Base-by-base conservation (phyloP, 1,284 basidiomycete species). In the Schizophyllum amplum region DNA sequence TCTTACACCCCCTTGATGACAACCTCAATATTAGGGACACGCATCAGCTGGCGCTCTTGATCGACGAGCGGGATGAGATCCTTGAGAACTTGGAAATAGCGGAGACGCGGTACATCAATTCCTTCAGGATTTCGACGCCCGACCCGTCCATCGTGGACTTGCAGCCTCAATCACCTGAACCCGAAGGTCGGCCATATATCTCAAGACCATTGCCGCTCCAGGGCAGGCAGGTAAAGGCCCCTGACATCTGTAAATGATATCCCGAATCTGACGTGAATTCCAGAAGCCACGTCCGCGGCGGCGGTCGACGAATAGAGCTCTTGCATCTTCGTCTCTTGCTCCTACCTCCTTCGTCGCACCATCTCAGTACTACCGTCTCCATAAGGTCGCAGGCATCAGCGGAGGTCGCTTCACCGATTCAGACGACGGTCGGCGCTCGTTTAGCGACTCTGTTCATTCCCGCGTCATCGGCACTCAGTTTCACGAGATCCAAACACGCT, bases 271-370 rank as follows among this genome's bases (percentile, higher is more conserved):
- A n/a, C n/a, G n/a, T 60, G 25, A 50, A 11, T 21, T 55, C 27
- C 68, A 74, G 55, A 67, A 73, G 61, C 73, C 72, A 42, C 70
- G 73, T 53, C 66, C 71, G 55, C 27, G 27, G 5, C 73, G 78
- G 61, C 77, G 76, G 15, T 73, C 76, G 59, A 56, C 71, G 52
- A 86, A 86, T 60, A 81, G 81, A 9, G 83, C 84, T 2, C 79
- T 75, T 61, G 83, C 77, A 1, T 76, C 82, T 4, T 85, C 84
- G 6, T 86, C 84, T n/a, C 75, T 84, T 15, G 78, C 83, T 4
- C 86, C 86, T 3, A 86, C 83, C 4, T 85, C 86, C 2, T 90
- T 87, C 64, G 82, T 89, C 15, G 86, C 86, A n/a, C 87, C 87
- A 13, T 88, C 85, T 4, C 80, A 83, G 56, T 90, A 86, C 67